Evolutionary conservation across 2,329 filamentous ascomycete genomes (phyloP), one percentile per base, ranked within the genome.

Genomic region (Blastomyces parvus): DNA sequence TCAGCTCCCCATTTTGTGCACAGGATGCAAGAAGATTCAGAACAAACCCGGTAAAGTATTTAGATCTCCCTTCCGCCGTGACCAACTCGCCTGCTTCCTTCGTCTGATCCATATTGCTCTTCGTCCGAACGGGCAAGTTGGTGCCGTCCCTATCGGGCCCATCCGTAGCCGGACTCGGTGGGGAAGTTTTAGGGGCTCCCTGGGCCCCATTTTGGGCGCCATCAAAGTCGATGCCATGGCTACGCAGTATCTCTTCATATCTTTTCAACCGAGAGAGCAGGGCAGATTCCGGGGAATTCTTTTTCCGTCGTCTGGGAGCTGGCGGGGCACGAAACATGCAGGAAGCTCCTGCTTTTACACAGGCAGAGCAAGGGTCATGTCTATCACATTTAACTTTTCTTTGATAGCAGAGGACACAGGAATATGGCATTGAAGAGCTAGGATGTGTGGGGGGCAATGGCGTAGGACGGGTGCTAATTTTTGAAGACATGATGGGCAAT

Each of bases 341-440:
- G 67, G 88, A 83, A 40, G 82, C 82, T 27, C 80, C 76, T 61
- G 83, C 81, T 74, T 83, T 87, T 71, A 85, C 78, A 70, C 88
- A 90, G 74, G 88, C 87, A 69, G 82, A 79, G 71, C 88, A 91
- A 19, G 88, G 88, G 74, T 86, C 86, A 68, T 82, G 84, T 74
- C 87, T 88, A 74, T 90, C 86, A 74, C 88, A 91, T 64, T 86
- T 86, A 52, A 91, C 83, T 73, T 91, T 91, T 65, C 88, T 84
- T 72, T 89, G 87, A 72, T 91, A 88, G 71, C 89, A 93, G 25
- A 86, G 80, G 17, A 90, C 81, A 70, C 89, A 93, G 46, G 83
- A 64, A 42, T 64, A 48, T 42, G 38, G 58, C 38, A 48, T 60
- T n/a, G 27, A 30, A 22, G 38, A 25, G 1, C 25, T 8, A 19